Base-by-base conservation (phyloP, 164 flowering plant genomes). In the Sedum album region DNA sequence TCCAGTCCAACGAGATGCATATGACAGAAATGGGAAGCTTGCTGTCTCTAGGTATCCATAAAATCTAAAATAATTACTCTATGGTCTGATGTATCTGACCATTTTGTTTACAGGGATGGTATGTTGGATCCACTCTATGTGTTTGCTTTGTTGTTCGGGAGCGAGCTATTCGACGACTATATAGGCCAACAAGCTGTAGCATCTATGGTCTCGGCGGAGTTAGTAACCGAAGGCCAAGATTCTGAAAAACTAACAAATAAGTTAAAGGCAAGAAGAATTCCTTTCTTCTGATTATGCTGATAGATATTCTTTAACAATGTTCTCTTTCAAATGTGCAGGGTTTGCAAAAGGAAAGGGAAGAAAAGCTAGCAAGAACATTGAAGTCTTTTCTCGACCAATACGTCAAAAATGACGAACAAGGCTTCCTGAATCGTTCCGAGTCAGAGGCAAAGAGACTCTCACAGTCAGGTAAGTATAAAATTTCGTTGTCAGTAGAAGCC, bases 131-230 rank as follows among this genome's bases (percentile, higher is more conserved):
- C 98, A 0, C 86, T 85, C 15, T 80, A 94, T 42, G 96, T 93
- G 44, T 93, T 93, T 81, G 88, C 98, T 60, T 81, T 93, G 76
- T 91, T 91, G 31, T 93, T 93, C 74, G 98, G 98, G 74, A 93
- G 96, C 72, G 98, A 91, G 73, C 72, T 83, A 25, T 93, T 93
- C 73, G 93, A 89, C 70, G 96, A 91, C 71, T 93, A 91, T 74
- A 77, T 91, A n/a, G 98, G 98, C 83, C 96, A 38, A 89, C 87
- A 97, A 73, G 86, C 97, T 70, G 89, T 88, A 60, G 94, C 97
- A 71, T 84, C 96, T 30, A 89, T 88, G 98, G 95, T 91, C 66
- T 89, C 97, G 57, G 76, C 87, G 69, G 93, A 89, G 72, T 75
- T 84, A 68, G 74, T 86, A 63, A 62, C 64, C 44, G 90, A 87